Percentiles rank a stretch among this genome's conserved stretches.
Evolutionary conservation across 2,329 filamentous ascomycete genomes (phyloP).

Genomic region (Hypoxylon sp.): DNA sequence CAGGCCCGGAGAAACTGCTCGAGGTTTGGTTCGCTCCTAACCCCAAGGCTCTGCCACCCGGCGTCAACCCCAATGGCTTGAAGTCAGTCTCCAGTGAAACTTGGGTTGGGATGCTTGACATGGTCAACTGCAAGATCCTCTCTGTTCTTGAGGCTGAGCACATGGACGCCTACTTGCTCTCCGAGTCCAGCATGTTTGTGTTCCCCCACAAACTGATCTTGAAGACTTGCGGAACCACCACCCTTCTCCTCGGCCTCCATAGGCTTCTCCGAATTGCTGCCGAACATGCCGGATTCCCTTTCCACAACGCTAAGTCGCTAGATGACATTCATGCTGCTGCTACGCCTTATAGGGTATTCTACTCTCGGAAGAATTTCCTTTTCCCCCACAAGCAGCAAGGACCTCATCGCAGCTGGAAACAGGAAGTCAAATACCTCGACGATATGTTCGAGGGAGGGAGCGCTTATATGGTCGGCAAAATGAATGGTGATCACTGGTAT

Average conservation of each 20-base stretch:
- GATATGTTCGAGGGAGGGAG: conserved; percentile 92
- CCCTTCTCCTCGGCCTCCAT: conserved; percentile 88
- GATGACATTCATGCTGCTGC: conserved; percentile 81
- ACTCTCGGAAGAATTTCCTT: conserved; percentile 98
- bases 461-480: conserved; percentile 99
- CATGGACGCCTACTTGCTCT: conserved; percentile 95
- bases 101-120: conserved; percentile 97
- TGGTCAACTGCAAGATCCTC: conserved; percentile 98
- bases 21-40: conserved; percentile 98
- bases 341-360: conserved; percentile 95
- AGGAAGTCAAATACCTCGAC: conserved; percentile 94
- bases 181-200: conserved; percentile 99
- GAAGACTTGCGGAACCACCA: conserved; percentile 98
- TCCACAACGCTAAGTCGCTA: conserved; percentile 76
- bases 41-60: conserved; percentile 77
- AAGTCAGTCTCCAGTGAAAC: conserved; percentile 87
- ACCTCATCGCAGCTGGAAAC: conserved; percentile 96
- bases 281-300: conserved; percentile 88
- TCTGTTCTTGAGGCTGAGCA: conserved; percentile 94
- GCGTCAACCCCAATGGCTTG: conserved; percentile 80
- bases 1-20: conserved; percentile 94
- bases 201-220: conserved; percentile 99
- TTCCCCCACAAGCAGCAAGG: conserved; percentile 95
- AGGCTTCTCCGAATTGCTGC: conserved; percentile 94
- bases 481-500: conserved; percentile 99